Percentiles rank a stretch among this genome's conserved stretches.
These are phyloP conservation scores for Triangularia setosa DNA, from an alignment of 2,329 filamentous ascomycete genomes.

Conservation along the genomic window DNA sequence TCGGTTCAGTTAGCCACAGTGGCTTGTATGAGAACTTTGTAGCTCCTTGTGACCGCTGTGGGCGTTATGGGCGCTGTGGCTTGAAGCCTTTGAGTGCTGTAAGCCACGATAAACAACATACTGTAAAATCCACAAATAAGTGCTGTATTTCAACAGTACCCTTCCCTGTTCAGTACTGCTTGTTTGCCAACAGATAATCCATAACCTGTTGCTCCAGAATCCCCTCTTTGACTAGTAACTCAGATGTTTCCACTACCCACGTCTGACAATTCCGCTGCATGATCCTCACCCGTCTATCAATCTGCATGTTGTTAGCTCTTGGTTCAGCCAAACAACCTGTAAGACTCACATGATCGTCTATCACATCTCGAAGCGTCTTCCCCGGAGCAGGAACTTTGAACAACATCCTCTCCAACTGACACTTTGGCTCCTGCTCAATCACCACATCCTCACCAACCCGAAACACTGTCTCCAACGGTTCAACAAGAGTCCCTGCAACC, in stretches of 20 bases:
- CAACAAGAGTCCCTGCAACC: neutral
- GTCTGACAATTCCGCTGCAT: conserved; percentile 20
- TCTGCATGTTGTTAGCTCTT: neutral
- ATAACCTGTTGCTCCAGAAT: too few relatives aligned
- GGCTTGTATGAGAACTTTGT: too few relatives aligned
- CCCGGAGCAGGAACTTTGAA: conserved; percentile 9
- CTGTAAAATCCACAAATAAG: too few relatives aligned
- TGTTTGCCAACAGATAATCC: too few relatives aligned
- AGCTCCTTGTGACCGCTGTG: too few relatives aligned
- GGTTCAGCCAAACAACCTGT: neutral
- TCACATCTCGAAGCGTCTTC: conserved; percentile 14
- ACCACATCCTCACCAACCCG: neutral
- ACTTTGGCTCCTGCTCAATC: neutral
- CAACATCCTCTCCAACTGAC: conserved; percentile 13
- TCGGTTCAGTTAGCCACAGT: too few relatives aligned
- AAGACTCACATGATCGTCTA: neutral
- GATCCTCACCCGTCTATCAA: conserved; percentile 4
- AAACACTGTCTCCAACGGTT: neutral
- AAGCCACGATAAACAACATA: too few relatives aligned
- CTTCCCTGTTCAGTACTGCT: too few relatives aligned
- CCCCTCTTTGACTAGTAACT: conserved; percentile 10
- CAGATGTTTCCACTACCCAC: conserved; percentile 13
- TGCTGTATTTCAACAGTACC: too few relatives aligned
- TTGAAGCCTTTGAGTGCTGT: too few relatives aligned
- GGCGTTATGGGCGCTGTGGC: too few relatives aligned